Evolutionary conservation across 441 rosid species (phyloP).

Genomic region (Pelargonium fulgidum): DNA sequence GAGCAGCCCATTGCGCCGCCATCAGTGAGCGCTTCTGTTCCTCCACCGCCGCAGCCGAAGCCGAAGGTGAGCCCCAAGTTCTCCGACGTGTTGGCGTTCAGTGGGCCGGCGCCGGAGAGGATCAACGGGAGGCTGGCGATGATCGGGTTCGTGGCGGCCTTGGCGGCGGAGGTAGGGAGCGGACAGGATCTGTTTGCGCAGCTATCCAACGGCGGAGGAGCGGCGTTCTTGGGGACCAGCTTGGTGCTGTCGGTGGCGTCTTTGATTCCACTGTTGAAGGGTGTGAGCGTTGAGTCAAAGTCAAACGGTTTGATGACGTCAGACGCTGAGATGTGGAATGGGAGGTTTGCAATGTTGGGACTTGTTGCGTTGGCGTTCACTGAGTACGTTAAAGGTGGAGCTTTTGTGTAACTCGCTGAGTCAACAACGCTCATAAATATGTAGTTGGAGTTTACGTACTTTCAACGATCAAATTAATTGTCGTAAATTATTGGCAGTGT

Average conservation of each 20-base stretch:
- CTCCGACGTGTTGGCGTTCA: conserved; percentile 58
- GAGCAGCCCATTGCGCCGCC: too few species aligned
- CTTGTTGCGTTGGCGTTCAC: conserved; percentile 69
- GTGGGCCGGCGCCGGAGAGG: conserved; percentile 89
- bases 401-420: conserved; percentile 47
- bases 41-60: background rate
- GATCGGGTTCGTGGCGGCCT: too few species aligned
- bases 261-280: conserved; percentile 48
- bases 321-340: conserved; percentile 82
- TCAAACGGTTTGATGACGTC: conserved; percentile 61
- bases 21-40: too few species aligned
- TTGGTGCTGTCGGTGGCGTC: conserved; percentile 57
- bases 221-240: conserved; percentile 59
- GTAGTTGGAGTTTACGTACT: too few species aligned
- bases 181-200: conserved; percentile 61
- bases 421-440: too few species aligned
- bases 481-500: too few species aligned
- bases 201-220: conserved; percentile 53
- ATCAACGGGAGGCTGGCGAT: conserved; percentile 81
- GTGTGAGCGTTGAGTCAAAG: conserved; percentile 49
- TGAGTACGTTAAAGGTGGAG: conserved; percentile 62
- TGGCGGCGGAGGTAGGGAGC: conserved; percentile 54
- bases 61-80: conserved; percentile 47
- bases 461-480: too few species aligned
- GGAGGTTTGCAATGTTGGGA: conserved; percentile 75